Percentiles rank a stretch among this genome's conserved stretches.
These are phyloP conservation scores for Firmiana major DNA, from an alignment of 345 rosid species.

Conservation along the genomic window DNA sequence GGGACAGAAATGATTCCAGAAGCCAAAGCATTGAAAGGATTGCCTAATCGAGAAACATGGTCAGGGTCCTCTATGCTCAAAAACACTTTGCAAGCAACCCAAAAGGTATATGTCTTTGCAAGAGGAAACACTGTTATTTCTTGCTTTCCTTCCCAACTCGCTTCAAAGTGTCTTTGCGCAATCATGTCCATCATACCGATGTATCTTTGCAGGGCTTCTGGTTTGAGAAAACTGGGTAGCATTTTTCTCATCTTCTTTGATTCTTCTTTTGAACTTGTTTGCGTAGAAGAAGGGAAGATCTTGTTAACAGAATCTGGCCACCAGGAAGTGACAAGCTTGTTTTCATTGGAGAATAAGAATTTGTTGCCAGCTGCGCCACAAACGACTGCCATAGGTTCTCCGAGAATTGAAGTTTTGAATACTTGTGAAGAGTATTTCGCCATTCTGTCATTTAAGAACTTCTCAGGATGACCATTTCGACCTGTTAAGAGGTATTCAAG, in stretches of 20 bases:
- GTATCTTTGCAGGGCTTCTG: conserved; percentile 24
- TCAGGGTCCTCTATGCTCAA: conserved; percentile 30
- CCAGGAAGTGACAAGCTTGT: conserved; percentile 34
- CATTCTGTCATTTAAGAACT: conserved; percentile 30
- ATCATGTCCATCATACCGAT: conserved; percentile 32
- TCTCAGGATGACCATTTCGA: conserved; percentile 13
- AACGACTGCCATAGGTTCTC: too few relatives aligned
- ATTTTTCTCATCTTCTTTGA: conserved; percentile 29
- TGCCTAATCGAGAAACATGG: conserved; percentile 13
- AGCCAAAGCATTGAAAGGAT: conserved; percentile 14
- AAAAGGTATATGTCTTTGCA: conserved; percentile 33
- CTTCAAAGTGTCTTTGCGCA: conserved; percentile 27
- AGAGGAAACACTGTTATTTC: conserved; percentile 30
- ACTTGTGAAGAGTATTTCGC: conserved; percentile 18
- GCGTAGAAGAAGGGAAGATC: conserved; percentile 32
- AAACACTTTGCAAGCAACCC: conserved; percentile 37
- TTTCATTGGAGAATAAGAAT: conserved; percentile 42
- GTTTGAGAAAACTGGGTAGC: conserved; percentile 21
- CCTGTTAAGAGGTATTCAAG: conserved; percentile 17
- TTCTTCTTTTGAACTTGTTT: conserved; percentile 28
- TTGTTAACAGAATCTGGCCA: conserved; percentile 42
- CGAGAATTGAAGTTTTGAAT: not conserved
- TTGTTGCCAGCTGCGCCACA: conserved; percentile 19
- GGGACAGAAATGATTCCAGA: conserved; percentile 24
- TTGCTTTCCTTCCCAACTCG: conserved; percentile 29